Conservation (phyloP, 176 grass and related monocot genomes). For the Tillandsia fasciculata region DNA sequence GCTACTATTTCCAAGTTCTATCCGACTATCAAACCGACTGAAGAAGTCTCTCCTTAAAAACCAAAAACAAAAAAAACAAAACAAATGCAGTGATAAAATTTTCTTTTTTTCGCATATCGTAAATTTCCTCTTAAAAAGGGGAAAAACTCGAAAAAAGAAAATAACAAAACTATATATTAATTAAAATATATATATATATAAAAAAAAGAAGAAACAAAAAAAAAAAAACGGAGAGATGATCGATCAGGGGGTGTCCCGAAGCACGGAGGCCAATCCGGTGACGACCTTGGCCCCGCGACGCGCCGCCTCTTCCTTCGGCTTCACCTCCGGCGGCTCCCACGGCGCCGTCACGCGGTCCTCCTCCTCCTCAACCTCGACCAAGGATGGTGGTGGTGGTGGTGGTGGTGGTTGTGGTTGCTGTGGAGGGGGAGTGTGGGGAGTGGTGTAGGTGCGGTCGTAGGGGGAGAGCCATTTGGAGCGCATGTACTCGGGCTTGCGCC, state of each 20-base stretch:
- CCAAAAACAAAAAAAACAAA: conserved; percentile 5
- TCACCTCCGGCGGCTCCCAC: conserved; percentile 48
- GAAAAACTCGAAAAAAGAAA: no score
- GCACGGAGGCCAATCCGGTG: conserved; percentile 23
- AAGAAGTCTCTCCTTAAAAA: conserved; percentile 26
- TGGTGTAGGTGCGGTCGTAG: conserved; percentile 31
- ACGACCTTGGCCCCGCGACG: conserved; percentile 22
- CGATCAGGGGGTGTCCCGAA: conserved; percentile 18
- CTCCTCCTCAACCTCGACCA: background rate
- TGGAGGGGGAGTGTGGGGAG: no score
- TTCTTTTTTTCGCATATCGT: conserved; percentile 6
- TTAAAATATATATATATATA: conserved; percentile 5
- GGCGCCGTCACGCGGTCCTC: background rate
- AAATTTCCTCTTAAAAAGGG: conserved; percentile 4
- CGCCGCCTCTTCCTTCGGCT: conserved; percentile 32
- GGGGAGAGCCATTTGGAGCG: conserved; percentile 81
- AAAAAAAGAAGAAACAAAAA: background rate
- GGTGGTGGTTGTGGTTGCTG: no score
- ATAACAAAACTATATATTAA: conserved; percentile 13
- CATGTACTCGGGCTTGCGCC: conserved; percentile 93
- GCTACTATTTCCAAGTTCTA: no score
- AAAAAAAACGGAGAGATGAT: conserved; percentile 7
- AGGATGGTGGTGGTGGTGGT: no score
- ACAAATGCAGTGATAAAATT: background rate
- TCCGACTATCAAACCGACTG: no score